Conservation (phyloP, 2,329 filamentous ascomycete genomes). For the Penicillium sp. region DNA sequence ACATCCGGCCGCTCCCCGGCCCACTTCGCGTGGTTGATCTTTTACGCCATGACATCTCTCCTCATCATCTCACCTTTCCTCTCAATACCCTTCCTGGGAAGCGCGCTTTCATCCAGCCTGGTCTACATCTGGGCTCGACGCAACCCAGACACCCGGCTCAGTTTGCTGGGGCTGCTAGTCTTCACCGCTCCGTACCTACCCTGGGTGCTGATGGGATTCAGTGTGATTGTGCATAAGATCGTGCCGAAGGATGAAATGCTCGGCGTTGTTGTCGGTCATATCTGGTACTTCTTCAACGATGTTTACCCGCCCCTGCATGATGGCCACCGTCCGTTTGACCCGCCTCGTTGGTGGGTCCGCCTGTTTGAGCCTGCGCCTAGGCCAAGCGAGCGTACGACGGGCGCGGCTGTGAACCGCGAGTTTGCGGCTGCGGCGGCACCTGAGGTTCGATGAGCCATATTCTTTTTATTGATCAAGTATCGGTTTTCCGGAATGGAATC, state of each 20-base stretch:
- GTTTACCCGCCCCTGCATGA: conserved; percentile 91
- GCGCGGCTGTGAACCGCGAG: conserved; percentile 31
- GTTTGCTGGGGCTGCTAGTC: conserved; percentile 81
- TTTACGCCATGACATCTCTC: conserved; percentile 79
- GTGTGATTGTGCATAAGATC: conserved; percentile 81
- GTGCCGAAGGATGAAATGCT: conserved; percentile 95
- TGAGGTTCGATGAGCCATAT: conserved; percentile 32
- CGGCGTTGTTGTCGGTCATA: conserved; percentile 89
- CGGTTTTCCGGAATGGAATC: background rate
- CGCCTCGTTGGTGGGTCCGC: conserved; percentile 84
- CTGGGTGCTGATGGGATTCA: conserved; percentile 93
- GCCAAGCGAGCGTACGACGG: conserved; percentile 18
- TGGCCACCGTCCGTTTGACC: conserved; percentile 81
- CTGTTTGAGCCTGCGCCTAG: conserved; percentile 61
- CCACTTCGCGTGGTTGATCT: conserved; percentile 89
- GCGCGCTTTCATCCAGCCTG: conserved; percentile 84
- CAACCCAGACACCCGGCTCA: conserved; percentile 87
- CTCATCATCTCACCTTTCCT: conserved; percentile 81
- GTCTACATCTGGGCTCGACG: conserved; percentile 98
- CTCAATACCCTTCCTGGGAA: conserved; percentile 91
- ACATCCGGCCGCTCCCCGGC: conserved; percentile 88
- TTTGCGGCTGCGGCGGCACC: conserved; percentile 37
- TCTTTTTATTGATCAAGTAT: background rate
- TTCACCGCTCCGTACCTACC: conserved; percentile 94
- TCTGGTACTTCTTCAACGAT: conserved; percentile 98